Evolutionary conservation across 495 filamentous ascomycete genomes (phyloP), one percentile per base, ranked within the genome.

Genomic region (Penicillium riverlandense): DNA sequence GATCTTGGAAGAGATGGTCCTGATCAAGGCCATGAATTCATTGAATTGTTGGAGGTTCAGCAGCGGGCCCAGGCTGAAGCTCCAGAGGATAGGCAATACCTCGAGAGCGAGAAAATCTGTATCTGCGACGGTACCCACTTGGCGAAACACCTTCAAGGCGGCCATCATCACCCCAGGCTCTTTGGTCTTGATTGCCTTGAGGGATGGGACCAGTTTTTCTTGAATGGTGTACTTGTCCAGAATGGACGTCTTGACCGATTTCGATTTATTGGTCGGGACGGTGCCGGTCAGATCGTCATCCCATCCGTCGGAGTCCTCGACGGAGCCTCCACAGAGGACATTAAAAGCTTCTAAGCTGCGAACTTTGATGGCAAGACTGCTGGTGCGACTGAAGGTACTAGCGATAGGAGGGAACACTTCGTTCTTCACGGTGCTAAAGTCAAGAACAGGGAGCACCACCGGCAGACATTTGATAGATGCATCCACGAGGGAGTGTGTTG

Each of bases 121-220:
- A 54, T 97, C 92, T 5, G 85, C 90, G 22, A 88, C 70, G 15
- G 71, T 76, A 6, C 92, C 89, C 40, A 97, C 81, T 43, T 95
- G 82, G 28, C 73, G 76, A 50, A 97, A 81, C 9, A 96, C 89
- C 22, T 80, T 78, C 13, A 96, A 73, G 0, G 89, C 86, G 1
- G 92, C 90, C 79, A 96, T 91, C 85, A 96, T 95, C 3, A 98
- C 92, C 2, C 88, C 90, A 0, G 92, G 92, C 55, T 98, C 92
- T 55, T 94, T 96, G 0, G 92, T 98, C 60, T 97, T 97, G 62
- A 98, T 97, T 1, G 70, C 88, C 55, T 86, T 89, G 42, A 98
- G 74, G 5, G 96, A 71, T 1, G 92, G 92, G 4, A 97, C 77
- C 11, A 98, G 82, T 65, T 95, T 96, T 59, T 97, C 92, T 57